phyloP scores from a whole-genome alignment of 202 grass and related monocot genomes.

The Musa balbisiana region DNA sequence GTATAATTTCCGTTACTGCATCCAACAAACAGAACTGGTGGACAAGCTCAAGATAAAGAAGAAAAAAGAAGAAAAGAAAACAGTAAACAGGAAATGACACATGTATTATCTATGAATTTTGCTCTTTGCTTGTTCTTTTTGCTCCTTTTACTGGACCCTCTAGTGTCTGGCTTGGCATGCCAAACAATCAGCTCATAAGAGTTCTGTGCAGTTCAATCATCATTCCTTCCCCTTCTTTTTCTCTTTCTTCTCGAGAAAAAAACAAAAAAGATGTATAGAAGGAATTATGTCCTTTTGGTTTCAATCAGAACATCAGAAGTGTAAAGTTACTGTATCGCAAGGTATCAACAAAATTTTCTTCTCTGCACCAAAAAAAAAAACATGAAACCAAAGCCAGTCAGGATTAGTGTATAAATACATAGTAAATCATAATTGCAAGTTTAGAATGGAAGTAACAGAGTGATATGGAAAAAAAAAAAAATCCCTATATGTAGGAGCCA shows the following conservation, averaged over 20 bases:
- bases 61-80: not conserved
- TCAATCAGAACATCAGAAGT: not conserved
- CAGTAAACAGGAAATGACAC: not conserved
- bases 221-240: not conserved
- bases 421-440: not conserved
- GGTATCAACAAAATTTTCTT: constrained; percentile 14
- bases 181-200: not conserved
- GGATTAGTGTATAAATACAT: not conserved
- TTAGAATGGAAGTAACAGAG: too few relatives aligned
- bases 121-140: not conserved
- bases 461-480: not conserved
- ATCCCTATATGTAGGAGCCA: not conserved
- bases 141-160: not conserved
- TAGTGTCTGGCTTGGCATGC: not conserved
- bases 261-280: not conserved
- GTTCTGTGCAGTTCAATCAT: not conserved
- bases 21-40: not conserved
- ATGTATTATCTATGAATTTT: not conserved
- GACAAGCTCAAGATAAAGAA: not conserved
- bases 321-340: not conserved
- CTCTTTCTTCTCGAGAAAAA: not conserved
- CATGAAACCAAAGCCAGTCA: not conserved
- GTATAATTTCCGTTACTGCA: not conserved
- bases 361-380: not conserved
- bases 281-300: not conserved